phyloP scores from a whole-genome alignment of 306 rosid species.

The Prunus mume region DNA sequence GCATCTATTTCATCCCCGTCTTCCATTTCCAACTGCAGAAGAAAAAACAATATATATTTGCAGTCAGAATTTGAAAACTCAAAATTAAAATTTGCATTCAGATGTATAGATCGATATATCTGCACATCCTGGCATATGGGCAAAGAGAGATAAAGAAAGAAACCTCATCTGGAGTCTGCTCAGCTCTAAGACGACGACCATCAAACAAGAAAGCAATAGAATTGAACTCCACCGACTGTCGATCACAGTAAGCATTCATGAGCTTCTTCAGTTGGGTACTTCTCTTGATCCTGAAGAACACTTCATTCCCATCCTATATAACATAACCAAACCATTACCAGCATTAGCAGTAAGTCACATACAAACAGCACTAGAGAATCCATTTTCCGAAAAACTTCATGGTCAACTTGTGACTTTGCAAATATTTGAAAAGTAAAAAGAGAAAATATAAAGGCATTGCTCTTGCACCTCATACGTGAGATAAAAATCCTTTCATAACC shows the following conservation, averaged over 20 bases:
- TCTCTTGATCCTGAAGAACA: conserved; percentile 77
- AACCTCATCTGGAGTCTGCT: conserved; percentile 85
- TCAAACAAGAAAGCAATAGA: conserved; percentile 77
- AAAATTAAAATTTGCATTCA: neutral
- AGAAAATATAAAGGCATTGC: neutral
- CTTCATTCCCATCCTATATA: conserved; percentile 77
- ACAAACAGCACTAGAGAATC: neutral
- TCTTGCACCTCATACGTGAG: neutral
- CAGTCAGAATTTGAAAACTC: neutral
- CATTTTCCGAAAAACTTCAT: neutral
- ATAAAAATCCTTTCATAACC: neutral
- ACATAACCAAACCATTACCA: neutral
- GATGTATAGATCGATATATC: neutral
- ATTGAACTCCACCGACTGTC: conserved; percentile 65
- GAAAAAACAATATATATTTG: neutral
- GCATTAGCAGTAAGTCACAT: neutral
- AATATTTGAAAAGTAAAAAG: neutral
- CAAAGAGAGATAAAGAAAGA: neutral
- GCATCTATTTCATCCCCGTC: conserved; percentile 87
- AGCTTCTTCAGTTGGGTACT: conserved; percentile 72
- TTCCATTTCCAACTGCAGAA: conserved; percentile 77
- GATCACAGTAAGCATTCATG: conserved; percentile 75
- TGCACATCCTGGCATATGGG: neutral
- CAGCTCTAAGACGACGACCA: conserved; percentile 71
- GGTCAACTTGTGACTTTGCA: neutral